Evolutionary conservation across 805 yeast genomes (phyloP), one percentile per base, ranked within the genome.

Genomic region (Pichia paraexigua): DNA sequence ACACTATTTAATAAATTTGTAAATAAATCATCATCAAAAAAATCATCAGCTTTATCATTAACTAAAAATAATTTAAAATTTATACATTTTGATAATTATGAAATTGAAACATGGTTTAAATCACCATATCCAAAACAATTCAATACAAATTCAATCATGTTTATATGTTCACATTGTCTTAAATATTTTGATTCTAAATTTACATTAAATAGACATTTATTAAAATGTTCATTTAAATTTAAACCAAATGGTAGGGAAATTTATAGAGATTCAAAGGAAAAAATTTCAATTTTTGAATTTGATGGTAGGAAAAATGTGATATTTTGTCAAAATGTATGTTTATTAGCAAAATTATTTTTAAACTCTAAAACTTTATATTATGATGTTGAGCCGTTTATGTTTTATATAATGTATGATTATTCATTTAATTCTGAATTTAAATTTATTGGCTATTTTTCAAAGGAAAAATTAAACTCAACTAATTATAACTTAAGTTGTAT

Each of bases 171-270:
- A 57, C 81, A 75, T 60, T 94, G 98, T 63, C 68, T 92, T 52
- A 83, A 85, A 67, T 91, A 88, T 63, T 82, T 82, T 80, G 75
- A 76, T 40, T 82, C 90, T 0, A 82, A 85, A 17, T 82, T 76
- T 57, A 79, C 83, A 0, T 74, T 79, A 48, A 71, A 75, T 57
- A 73, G 98, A 27, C 99, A 94, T 66, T 73, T 71, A 54, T 59
- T 80, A 54, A 91, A 92, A 63, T 94, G 98, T 66, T 76, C 75
- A 30, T 68, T 77, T 41, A 65, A 70, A 48, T 71, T 69, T 46
- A 83, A 78, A 57, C 98, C 98, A 1, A 97, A 97, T 0, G 98
- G 98, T 1, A 82, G 81, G 63, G 97, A 92, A 60, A 87, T 92
- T 24, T 94, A 94, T 62, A 75, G 96, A 49, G 85, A 85, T 58